Evolutionary conservation across 164 flowering plant species (phyloP).

Genomic region (Macadamia tetraphylla): DNA sequence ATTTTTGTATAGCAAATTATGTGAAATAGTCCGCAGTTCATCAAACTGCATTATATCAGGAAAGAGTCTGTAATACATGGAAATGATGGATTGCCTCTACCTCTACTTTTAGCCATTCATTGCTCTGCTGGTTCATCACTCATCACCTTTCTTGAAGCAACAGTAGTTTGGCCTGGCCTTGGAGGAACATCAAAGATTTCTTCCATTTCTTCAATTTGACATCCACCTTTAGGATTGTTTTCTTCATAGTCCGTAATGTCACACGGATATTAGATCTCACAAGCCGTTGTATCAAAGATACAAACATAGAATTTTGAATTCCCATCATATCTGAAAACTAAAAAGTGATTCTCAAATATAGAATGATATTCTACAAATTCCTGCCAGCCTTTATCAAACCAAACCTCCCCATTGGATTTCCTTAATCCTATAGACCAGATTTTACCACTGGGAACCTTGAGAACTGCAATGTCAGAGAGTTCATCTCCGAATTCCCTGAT

Average conservation of each 20-base stretch:
- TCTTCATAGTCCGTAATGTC: not conserved
- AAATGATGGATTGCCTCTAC: too few species aligned
- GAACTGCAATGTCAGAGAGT: not conserved
- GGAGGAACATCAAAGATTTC: not conserved
- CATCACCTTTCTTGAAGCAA: not conserved
- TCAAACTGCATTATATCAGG: not conserved
- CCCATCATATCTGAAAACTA: constrained; percentile 5
- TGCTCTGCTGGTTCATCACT: too few species aligned
- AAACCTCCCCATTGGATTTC: constrained; percentile 11
- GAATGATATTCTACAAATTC: constrained; percentile 19
- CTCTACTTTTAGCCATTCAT: too few species aligned
- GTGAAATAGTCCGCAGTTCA: not conserved
- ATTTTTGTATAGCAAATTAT: not conserved
- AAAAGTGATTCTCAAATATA: constrained; percentile 5
- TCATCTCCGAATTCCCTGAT: not conserved
- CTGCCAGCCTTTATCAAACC: constrained; percentile 23
- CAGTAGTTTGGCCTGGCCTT: not conserved
- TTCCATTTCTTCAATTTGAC: not conserved
- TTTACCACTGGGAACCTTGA: constrained; percentile 12
- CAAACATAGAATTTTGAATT: constrained; percentile 7
- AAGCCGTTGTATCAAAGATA: constrained; percentile 6
- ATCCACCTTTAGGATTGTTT: not conserved
- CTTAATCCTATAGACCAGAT: constrained; percentile 17
- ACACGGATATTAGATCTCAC: constrained; percentile 2
- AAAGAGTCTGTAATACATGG: not conserved